Evolutionary conservation across 441 rosid species (phyloP).

Genomic region (Corymbia citriodora): DNA sequence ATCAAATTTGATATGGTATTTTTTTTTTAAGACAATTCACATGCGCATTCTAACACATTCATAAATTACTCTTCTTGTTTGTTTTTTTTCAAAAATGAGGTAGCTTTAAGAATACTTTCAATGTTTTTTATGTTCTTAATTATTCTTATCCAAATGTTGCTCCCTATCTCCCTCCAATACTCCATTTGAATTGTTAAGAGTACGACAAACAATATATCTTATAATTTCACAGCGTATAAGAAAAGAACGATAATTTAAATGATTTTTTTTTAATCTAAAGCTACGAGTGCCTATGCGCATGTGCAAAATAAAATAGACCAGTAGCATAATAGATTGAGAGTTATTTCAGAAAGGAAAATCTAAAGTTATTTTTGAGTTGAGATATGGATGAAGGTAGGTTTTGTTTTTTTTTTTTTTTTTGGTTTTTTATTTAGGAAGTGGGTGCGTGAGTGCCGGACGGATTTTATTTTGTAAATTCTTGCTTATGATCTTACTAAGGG

Average conservation of each 20-base stretch:
- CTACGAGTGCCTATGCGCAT: neutral
- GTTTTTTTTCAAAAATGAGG: neutral
- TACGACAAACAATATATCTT: neutral
- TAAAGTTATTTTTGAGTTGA: neutral
- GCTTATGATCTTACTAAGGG: neutral
- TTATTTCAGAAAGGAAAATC: neutral
- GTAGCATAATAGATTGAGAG: neutral
- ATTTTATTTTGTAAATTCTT: neutral
- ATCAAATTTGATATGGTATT: too few relatives aligned
- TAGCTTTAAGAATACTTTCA: neutral
- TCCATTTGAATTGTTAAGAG: neutral
- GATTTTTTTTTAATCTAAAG: neutral
- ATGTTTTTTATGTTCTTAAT: neutral
- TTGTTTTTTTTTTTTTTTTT: rapidly evolving
- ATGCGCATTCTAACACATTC: neutral
- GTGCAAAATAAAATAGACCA: neutral
- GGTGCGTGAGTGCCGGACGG: neutral
- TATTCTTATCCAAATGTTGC: neutral
- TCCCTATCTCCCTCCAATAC: neutral
- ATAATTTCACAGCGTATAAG: neutral
- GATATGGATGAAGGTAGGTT: neutral
- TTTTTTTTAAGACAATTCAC: too few relatives aligned
- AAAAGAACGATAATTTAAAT: neutral
- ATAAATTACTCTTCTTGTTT: neutral
- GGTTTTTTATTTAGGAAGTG: neutral